These are phyloP conservation scores for Epicoccum sorghinum DNA, from an alignment of 2,329 filamentous ascomycete genomes.

Conservation along the genomic window DNA sequence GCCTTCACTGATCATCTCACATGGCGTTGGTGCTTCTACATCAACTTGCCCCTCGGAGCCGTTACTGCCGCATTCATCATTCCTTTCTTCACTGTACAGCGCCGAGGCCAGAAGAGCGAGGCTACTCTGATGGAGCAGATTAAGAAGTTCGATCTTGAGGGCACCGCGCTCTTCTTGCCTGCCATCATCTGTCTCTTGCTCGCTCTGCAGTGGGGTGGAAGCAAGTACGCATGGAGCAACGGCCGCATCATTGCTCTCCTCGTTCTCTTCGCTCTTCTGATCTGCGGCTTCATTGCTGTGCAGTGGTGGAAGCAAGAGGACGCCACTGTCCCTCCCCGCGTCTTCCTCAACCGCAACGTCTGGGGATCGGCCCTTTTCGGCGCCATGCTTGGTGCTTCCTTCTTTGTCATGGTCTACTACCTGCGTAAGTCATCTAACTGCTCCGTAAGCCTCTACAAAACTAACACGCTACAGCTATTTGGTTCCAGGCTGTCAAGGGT, in stretches of 20 bases:
- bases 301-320: conserved; percentile 53
- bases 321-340: conserved; percentile 55
- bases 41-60: conserved; percentile 59
- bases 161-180: conserved; percentile 52
- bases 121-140: conserved; percentile 47
- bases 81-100: conserved; percentile 46
- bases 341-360: conserved; percentile 55
- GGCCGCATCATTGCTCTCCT: conserved; percentile 55
- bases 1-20: conserved; percentile 54
- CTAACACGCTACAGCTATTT: conserved; percentile 45
- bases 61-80: conserved; percentile 51
- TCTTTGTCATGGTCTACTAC: conserved; percentile 55
- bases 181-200: conserved; percentile 57
- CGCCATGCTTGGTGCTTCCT: conserved; percentile 50
- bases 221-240: conserved; percentile 54
- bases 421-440: conserved; percentile 32
- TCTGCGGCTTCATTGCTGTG: conserved; percentile 49
- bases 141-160: conserved; percentile 55
- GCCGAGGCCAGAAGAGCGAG: conserved; percentile 42
- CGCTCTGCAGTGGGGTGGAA: conserved; percentile 59
- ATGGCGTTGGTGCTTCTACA: conserved; percentile 56
- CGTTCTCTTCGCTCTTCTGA: conserved; percentile 53
- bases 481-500: conserved; percentile 59
- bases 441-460: neutral
- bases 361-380: conserved; percentile 51